Base-by-base conservation (phyloP, 2,329 filamentous ascomycete genomes). In the Alternaria conjuncta region DNA sequence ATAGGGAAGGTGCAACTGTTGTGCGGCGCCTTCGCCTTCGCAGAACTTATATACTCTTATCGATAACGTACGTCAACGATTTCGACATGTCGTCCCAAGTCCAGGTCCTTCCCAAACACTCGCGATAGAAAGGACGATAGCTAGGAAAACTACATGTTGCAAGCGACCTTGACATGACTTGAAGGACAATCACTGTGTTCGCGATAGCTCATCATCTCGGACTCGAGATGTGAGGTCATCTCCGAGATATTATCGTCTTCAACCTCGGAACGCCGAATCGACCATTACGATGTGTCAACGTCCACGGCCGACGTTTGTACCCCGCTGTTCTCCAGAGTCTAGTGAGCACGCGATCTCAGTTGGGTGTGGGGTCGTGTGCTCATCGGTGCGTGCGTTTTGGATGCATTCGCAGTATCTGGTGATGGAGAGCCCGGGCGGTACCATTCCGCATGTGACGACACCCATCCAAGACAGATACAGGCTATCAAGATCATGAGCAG, bases 151-250 rank as follows among this genome's bases (percentile, higher is more conserved):
- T n/a, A 0, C 1, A 23, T 23, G 8, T 11, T 51, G 49, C 28
- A 23, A 51, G 28, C 12, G 13, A 12, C 49, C 10, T 36, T 5
- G 43, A 4, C 11, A 3, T 46, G 20, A 23, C 44, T 23, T 23
- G 13, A 15, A 46, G 12, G 6, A 41, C 11, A n/a, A 18, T 25
- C 25, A 32, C 78, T 96, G 94, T 81, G 94, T 92, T 0, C 86
- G 96, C 10, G 92, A 96, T 5, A 87, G 30, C 30, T 15, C 21
- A 20, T 9, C 10, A 30, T 53, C 30, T 18, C 6, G 28, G 15
- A 15, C 49, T 41, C 5, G 28, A 41, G n/a, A 41, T 36, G 36
- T 6, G 49, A 51, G 49, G 28, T 36, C 28, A 51, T 36, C 21
- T 64, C 74, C 73, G 73, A 68, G 11, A 68, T 69, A 72, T 77